Conservation (phyloP, 2,329 filamentous ascomycete genomes). For the Botrytis squamosa region DNA sequence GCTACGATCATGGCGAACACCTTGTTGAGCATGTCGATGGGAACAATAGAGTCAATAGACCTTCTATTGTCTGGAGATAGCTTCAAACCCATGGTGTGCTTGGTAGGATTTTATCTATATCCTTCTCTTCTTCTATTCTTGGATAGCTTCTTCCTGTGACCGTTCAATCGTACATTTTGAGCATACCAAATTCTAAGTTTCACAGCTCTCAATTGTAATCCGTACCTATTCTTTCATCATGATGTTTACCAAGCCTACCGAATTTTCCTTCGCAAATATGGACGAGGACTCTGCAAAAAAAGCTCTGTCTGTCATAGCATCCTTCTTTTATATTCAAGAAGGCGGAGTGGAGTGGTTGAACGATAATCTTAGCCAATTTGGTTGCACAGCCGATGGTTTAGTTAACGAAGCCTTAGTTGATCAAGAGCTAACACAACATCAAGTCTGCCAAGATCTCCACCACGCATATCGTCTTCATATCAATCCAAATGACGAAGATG, state of each 20-base stretch:
- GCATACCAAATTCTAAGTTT: not conserved
- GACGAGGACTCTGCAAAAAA: not conserved
- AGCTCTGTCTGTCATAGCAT: not conserved
- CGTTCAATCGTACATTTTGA: not conserved
- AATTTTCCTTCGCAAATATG: not conserved
- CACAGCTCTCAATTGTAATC: not conserved
- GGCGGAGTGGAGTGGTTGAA: not conserved
- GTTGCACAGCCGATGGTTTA: slow-evolving; percentile 6
- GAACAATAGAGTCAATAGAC: not conserved
- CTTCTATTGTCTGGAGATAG: not conserved
- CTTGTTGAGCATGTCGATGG: not conserved
- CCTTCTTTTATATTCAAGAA: not conserved
- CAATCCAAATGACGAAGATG: not conserved
- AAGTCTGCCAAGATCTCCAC: not conserved
- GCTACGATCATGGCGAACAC: not conserved
- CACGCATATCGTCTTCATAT: not conserved
- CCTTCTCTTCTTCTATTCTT: not conserved
- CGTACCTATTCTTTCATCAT: not conserved
- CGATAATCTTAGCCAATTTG: not conserved
- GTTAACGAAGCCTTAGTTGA: slow-evolving; percentile 7
- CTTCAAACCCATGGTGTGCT: not conserved
- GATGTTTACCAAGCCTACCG: not conserved
- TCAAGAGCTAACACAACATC: not conserved
- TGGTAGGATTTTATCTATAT: not conserved
- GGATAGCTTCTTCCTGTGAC: not conserved